Base-by-base conservation (phyloP, 371 early-diverging fungal species). In the Circinella minor region DNA sequence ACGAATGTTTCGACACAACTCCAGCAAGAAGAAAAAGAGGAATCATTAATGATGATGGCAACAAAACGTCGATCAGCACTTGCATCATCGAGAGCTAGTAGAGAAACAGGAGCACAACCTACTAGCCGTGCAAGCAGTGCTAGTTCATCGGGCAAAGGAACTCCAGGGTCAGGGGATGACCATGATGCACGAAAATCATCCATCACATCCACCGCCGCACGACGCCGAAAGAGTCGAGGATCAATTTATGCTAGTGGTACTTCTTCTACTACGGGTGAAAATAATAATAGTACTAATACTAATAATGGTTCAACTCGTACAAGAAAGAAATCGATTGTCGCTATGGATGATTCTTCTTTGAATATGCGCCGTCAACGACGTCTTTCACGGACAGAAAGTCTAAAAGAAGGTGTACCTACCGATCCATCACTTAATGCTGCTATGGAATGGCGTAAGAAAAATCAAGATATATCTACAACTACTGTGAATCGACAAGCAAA, bases 341-440 rank as follows among this genome's bases (percentile, higher is more conserved):
- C 71, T 36, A 63, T 63, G 54, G 74, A 70, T 51, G 70, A 74
- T 18, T 65, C 73, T 10, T 55, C 61, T 2, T 34, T 66, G 11
- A 15, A 43, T n/a, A 43, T 63, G 1, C 38, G 59, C 3, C 70
- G 62, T 20, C 63, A 27, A 15, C 66, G 83, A 38, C 66, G 81
- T 6, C 67, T 73, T 68, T 80, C 79, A 1, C 47, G 83, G 38
- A 81, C 81, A 4, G 83, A 83, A 51, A 77, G 70, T 47, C 51
- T 81, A n/a, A 80, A 83, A 27, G 83, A 80, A 57, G 78, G 81
- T 20, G 36, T 83, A 0, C 81, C 83, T 4, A 80, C 81, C 1
- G 71, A 73, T 9, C 75, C 82, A 4, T 77, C 78, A 7, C 62
- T 74, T 7, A 72, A 59, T 14, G 67, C 77, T 37, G 76, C 79